Evolutionary conservation across 768 basidiomycete species (phyloP).

Genomic region (Coprinopsis strossmayeri): DNA sequence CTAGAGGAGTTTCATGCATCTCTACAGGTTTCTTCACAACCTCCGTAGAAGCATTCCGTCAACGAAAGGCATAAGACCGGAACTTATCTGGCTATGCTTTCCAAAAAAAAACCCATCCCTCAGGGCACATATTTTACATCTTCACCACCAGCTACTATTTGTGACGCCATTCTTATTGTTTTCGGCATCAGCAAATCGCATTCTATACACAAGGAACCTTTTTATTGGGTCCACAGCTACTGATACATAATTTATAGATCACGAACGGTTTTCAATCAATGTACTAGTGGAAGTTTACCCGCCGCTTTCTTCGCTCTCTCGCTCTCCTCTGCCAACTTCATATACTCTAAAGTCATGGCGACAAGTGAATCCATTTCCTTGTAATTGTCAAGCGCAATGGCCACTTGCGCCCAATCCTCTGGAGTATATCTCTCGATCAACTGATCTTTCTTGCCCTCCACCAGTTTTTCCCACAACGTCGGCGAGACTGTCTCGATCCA

Average conservation of each 20-base stretch:
- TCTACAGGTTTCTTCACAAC: slow-evolving; percentile 44
- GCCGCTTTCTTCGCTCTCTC: slow-evolving; percentile 9
- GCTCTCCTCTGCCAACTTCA: slow-evolving; percentile 9
- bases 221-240: too few species aligned
- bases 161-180: background rate
- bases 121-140: too few species aligned
- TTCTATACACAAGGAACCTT: background rate
- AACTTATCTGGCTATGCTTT: too few species aligned
- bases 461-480: slow-evolving; percentile 11
- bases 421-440: slow-evolving; percentile 14
- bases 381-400: slow-evolving; percentile 17
- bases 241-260: too few species aligned
- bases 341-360: slow-evolving; percentile 12
- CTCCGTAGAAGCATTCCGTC: slow-evolving; percentile 26
- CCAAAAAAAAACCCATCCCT: too few species aligned
- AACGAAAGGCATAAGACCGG: slow-evolving; percentile 27
- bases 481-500: slow-evolving; percentile 19
- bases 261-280: too few species aligned
- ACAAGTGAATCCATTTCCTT: slow-evolving; percentile 15
- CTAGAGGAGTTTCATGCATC: slow-evolving; percentile 84
- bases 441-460: slow-evolving; percentile 9
- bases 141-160: background rate
- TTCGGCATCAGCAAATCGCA: background rate
- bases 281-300: slow-evolving; percentile 10
- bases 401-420: slow-evolving; percentile 17